Conservation (phyloP, 345 rosid genomes). For the Salix udensis region DNA sequence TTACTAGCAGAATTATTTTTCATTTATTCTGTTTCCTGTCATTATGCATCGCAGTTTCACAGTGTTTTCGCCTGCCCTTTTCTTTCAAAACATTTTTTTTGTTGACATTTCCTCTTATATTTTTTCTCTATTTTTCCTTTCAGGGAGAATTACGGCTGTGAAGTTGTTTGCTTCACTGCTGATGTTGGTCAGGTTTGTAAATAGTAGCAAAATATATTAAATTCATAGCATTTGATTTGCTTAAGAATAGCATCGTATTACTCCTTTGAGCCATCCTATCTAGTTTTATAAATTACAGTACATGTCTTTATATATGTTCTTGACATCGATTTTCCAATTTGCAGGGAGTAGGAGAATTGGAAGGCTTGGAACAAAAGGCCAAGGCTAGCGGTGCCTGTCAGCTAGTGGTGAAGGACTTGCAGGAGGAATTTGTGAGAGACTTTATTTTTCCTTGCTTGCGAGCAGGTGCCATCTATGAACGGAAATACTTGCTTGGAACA, state of each 20-base stretch:
- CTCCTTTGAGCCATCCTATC: neutral
- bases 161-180: slow-evolving; percentile 98
- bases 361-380: slow-evolving; percentile 92
- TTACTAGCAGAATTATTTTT: neutral
- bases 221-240: neutral
- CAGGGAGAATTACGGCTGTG: slow-evolving; percentile 97
- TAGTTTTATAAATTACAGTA: neutral
- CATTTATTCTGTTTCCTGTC: neutral
- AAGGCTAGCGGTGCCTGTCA: slow-evolving; percentile 96
- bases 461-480: slow-evolving; percentile 91
- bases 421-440: slow-evolving; percentile 86
- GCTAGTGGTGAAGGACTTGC: slow-evolving; percentile 82
- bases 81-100: neutral
- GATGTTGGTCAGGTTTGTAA: slow-evolving; percentile 92
- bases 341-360: slow-evolving; percentile 79
- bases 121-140: slow-evolving; percentile 1
- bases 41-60: neutral
- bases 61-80: neutral
- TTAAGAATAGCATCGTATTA: neutral
- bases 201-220: neutral
- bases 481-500: slow-evolving; percentile 92
- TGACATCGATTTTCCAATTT: slow-evolving; percentile 15
- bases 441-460: slow-evolving; percentile 82
- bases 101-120: neutral
- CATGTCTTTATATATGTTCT: neutral